Conservation (phyloP, 2,329 filamentous ascomycete species). For the Arthrobotrys entomopaga region DNA sequence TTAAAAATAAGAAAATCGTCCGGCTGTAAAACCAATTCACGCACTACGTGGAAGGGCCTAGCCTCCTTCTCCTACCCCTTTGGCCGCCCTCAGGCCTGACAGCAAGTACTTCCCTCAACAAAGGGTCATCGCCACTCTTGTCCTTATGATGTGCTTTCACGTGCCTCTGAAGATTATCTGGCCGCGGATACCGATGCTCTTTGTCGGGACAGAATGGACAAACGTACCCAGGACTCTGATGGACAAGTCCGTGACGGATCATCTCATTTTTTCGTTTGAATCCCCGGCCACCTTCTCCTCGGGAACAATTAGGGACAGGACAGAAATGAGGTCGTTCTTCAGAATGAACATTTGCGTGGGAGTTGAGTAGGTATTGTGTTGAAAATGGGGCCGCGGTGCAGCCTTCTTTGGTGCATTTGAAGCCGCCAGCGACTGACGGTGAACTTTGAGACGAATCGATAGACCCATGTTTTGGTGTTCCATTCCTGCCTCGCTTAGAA, state of each 20-base stretch:
- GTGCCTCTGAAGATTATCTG: constrained; percentile 95
- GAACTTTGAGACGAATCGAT: constrained; percentile 48
- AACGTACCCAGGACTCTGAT: constrained; percentile 92
- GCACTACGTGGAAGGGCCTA: constrained; percentile 39
- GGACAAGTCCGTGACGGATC: constrained; percentile 83
- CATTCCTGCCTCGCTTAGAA: constrained; percentile 41
- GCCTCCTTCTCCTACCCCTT: constrained; percentile 75
- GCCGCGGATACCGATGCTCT: constrained; percentile 92
- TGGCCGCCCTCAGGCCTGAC: constrained; percentile 86
- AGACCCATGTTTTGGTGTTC: constrained; percentile 47
- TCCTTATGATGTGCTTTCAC: constrained; percentile 92
- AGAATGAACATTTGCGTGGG: constrained; percentile 78
- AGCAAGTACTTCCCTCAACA: constrained; percentile 82
- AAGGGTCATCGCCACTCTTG: constrained; percentile 85
- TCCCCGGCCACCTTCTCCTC: constrained; percentile 72
- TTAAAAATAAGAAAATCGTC: neutral
- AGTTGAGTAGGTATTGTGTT: constrained; percentile 79
- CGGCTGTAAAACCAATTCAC: neutral
- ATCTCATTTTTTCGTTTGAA: constrained; percentile 80
- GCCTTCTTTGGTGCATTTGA: constrained; percentile 64
- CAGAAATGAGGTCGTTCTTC: constrained; percentile 74
- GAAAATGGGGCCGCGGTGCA: constrained; percentile 80
- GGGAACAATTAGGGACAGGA: constrained; percentile 71
- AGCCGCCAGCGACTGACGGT: constrained; percentile 53
- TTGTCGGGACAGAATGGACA: constrained; percentile 95